Evolutionary conservation across 2,329 filamentous ascomycete genomes (phyloP), one percentile per base, ranked within the genome.

Genomic region (Trichoderma simmonsii): DNA sequence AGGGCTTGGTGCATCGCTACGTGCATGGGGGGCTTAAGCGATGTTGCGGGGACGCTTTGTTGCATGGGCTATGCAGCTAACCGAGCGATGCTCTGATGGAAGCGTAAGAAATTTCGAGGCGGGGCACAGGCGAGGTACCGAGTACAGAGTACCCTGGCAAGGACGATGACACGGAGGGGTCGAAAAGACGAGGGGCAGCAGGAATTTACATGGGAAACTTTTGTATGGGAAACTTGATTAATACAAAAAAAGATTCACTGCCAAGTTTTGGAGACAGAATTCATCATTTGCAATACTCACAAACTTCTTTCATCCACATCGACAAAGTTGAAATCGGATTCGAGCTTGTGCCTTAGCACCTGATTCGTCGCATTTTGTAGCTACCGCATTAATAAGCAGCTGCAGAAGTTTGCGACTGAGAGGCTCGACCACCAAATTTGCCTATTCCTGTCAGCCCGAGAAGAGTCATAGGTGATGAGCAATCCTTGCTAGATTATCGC

Each of bases 1-100:
- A 81, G 82, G 80, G 81, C 79, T 82, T 82, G 80, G 79, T 78
- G 80, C 80, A 78, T 75, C 71, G 75, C 76, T 77, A 78, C 74
- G 75, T 72, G 73, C 73, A 74, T 80, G 77, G 72, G 70, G 62
- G 66, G 71, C 68, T n/a, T 79, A 79, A 73, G 63, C 78, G 77
- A 77, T 75, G 77, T 74, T 74, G 68, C 61, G 62, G 76, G 77
- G 7, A 18, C 12, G 61, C 69, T 30, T 80, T 78, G 70, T 57
- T 78, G 78, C 77, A 76, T 78, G 73, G 72, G 67, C 57, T 66
- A 78, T 80, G 74, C 75, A 74, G 8, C 26, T 39, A 80, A 77
- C 72, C 74, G 77, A 75, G 76, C 30, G 32, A 39, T 43, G 62
- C 51, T 28, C 51, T 75, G 75, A 76, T 74, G 77, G 76, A 73